phyloP scores from a whole-genome alignment of 108 stramenopile species.

The Cyclostephanos tholiformis region DNA sequence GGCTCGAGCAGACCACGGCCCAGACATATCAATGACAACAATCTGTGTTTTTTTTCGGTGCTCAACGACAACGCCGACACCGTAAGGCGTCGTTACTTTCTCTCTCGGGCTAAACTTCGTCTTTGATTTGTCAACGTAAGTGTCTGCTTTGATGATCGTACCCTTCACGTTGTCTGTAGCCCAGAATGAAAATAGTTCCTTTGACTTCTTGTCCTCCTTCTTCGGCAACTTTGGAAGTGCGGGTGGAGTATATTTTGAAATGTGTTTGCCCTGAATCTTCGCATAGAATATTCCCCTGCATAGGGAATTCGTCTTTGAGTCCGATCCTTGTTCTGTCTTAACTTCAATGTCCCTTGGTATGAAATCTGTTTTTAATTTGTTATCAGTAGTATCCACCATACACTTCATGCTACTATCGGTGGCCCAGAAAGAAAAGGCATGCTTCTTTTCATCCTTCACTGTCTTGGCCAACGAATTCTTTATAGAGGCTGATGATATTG shows the following conservation, averaged over 20 bases:
- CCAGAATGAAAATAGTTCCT: slow-evolving; percentile 77
- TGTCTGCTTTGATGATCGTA: slow-evolving; percentile 34
- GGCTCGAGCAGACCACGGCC: slow-evolving; percentile 67
- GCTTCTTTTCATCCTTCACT: slow-evolving; percentile 14
- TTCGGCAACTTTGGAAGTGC: slow-evolving; percentile 59
- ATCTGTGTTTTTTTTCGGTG: slow-evolving; percentile 62
- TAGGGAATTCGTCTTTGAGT: slow-evolving; percentile 6
- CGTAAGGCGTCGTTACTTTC: slow-evolving; percentile 82
- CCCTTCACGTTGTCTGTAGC: slow-evolving; percentile 44
- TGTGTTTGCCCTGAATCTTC: slow-evolving; percentile 61
- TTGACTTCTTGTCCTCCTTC: slow-evolving; percentile 54
- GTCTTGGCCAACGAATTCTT: slow-evolving; percentile 1
- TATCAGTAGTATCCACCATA: background rate
- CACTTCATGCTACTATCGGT: background rate
- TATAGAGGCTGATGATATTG: background rate
- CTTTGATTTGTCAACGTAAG: slow-evolving; percentile 41
- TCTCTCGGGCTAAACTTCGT: slow-evolving; percentile 63
- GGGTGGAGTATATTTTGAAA: slow-evolving; percentile 75
- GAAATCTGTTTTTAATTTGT: slow-evolving; percentile 14
- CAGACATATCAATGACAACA: slow-evolving; percentile 75
- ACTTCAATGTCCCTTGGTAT: background rate
- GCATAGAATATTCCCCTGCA: slow-evolving; percentile 39
- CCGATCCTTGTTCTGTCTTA: background rate
- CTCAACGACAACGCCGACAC: slow-evolving; percentile 69
- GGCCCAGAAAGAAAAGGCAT: background rate